Evolutionary conservation across 768 basidiomycete genomes (phyloP), one percentile per base, ranked within the genome.

Genomic region (Suillus fuscotomentosus): DNA sequence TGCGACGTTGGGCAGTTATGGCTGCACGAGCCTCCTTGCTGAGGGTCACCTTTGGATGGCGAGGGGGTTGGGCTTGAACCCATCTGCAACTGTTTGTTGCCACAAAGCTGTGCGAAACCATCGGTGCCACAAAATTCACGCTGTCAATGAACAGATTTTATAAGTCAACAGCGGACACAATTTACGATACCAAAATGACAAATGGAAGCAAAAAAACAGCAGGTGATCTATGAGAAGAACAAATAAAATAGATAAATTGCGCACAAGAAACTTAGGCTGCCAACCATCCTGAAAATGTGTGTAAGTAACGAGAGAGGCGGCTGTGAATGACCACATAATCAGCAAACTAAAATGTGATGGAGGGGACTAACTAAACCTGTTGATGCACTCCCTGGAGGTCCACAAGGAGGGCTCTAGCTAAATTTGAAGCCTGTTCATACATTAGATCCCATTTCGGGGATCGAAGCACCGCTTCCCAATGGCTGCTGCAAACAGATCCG

Each of bases 21-120:
- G 42, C 41, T 17, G 45, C 56, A 24, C 47, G 42, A 11, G 65
- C 65, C 36, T 59, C 62, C 57, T 63, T 57, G 65, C 43, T 60
- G 3, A 66, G 61, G 6, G 22, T 20, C 7, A 54, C 56, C 50
- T 51, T 65, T 11, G 34, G 31, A 34, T 6, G 34, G 34, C n/a
- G 14, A n/a, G 13, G 7, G 3, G 50, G 50, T 15, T 7, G 27
- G 2, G 27, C 27, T n/a, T 51, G 50, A 6, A 51, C 15, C 1
- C 14, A 7, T 27, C 15, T 51, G 50, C 27, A 27, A 17, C 50
- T 51, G 14, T 51, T 14, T 15, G 27, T 53, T 2, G 17, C 17
- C 8, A 3, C 4, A 8, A 53, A 53, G 17, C 8, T 31, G 3
- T 53, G 51, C 15, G 3, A 50, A 50, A 50, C 24, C 22, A 50